Evolutionary conservation across 2,329 filamentous ascomycete genomes (phyloP).

Genomic region (Emmonsiellopsis sp.): DNA sequence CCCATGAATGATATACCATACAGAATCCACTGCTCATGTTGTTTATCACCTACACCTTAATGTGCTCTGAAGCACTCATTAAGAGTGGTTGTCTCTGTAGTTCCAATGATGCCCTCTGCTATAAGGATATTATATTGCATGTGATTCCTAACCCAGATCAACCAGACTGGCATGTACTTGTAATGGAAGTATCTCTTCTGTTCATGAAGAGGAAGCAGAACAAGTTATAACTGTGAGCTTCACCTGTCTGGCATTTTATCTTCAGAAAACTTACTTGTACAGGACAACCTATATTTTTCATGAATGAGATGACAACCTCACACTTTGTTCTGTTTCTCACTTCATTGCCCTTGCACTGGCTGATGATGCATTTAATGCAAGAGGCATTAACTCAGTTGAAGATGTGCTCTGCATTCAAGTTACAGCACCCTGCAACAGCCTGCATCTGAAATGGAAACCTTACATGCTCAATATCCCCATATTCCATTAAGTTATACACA

Average conservation of each 20-base stretch:
- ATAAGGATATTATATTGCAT: conserved; percentile 2
- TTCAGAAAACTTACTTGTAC: not conserved
- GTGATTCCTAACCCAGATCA: conserved; percentile 4
- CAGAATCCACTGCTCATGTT: conserved; percentile 2
- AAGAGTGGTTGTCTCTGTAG: conserved; percentile 1
- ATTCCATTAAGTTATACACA: conserved; percentile 1
- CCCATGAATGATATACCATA: conserved; percentile 2
- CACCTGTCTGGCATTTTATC: not conserved
- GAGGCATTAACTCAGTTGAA: conserved; percentile 2
- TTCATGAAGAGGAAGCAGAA: conserved; percentile 2
- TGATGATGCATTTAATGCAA: conserved; percentile 1
- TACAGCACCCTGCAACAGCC: not conserved
- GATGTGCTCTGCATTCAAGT: conserved; percentile 2
- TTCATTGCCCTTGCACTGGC: conserved; percentile 3
- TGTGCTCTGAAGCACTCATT: not conserved
- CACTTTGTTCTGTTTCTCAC: not conserved
- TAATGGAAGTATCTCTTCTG: conserved; percentile 2
- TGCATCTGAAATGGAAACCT: conserved; percentile 3
- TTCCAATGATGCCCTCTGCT: conserved; percentile 2
- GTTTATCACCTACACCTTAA: conserved; percentile 3
- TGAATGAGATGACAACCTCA: not conserved
- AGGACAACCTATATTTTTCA: conserved; percentile 3
- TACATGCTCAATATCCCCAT: conserved; percentile 1
- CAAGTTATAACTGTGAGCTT: conserved; percentile 2
- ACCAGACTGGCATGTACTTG: not conserved